Base-by-base conservation (phyloP, 1,284 basidiomycete species). In the Irpex sp. region DNA sequence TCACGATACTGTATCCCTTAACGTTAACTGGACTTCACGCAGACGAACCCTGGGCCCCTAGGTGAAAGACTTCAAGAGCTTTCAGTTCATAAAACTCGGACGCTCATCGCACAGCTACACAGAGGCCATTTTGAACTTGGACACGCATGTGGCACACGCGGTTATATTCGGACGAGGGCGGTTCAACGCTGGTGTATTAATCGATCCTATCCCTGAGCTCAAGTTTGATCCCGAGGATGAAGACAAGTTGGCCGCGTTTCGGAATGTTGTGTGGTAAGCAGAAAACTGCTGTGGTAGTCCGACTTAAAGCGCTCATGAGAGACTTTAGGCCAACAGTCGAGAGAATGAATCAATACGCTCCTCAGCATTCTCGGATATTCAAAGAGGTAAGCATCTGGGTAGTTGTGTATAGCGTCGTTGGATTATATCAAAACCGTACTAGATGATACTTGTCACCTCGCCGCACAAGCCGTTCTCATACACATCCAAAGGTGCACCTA, bases 11-110 rank as follows among this genome's bases (percentile, higher is more conserved):
- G 21, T 10, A 18, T 33, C 28, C 28, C 28, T 7, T 33, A 33
- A 33, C 28, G 52, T 1, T 36, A 10, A 54, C 23, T 12, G 10
- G 23, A n/a, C 49, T 51, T 10, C 23, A 19, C n/a, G 9, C 51
- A 78, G 75, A 78, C 75, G 1, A 80, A 80, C 63, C 78, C 78
- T 0, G 73, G 71, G 2, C 77, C 77, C 0, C 67, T 80, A 53
- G 78, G 78, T 77, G 19, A 35, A 28, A 35, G 57, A 16, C 68
- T 61, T 19, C 45, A 19, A 12, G 28, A 35, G 35, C 36, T 5
- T 21, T 21, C 21, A 5, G 36, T 42, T 14, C 23, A 33, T 33
- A 33, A 33, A 2, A 33, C 7, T 3, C 19, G 14, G 2, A 10
- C n/a, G 5, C 3, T 33, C 9, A 3, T 23, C 37, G 35, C 12